Base-by-base conservation (phyloP, 371 early-diverging fungal genomes). In the Fennellomyces sp. region DNA sequence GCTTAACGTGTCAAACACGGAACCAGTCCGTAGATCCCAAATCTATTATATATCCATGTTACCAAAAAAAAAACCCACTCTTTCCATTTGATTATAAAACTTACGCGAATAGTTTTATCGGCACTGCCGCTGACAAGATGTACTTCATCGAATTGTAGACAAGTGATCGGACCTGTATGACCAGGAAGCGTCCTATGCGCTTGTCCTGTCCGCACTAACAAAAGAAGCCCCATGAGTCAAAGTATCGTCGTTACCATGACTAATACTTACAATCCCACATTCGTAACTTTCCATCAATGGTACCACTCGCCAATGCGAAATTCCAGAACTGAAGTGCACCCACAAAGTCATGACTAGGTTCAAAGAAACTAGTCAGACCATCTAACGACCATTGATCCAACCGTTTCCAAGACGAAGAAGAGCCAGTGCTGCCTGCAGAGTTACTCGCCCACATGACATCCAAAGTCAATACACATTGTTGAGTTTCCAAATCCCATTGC, bases 401-500 rank as follows among this genome's bases (percentile, higher is more conserved):
- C 15, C 55, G 27, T 19, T 30, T 39, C 48, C 39, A 30, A 60
- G 73, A 73, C 1, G 65, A 63, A 25, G 63, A 66, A 7, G 72
- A 36, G 8, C 41, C 28, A 19, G 31, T 53, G n/a, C 55, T 3
- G 45, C 51, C 45, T 13, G 58, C 27, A 49, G 61, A 61, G 7
- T 76, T 68, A 65, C 81, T 83, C 0, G 87, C 85, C 92, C 91
- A 92, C 55, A 84, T 63, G 5, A 90, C 70, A 61, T 90, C 90
- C 63, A 93, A 69, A 0, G 86, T 82, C 36, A 80, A 69, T 10
- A 88, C 80, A 70, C 83, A 81, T 57, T 80, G 73, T 30, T 91
- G 94, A 31, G 87, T 94, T 47, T 81, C 80, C 62, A 94, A 53
- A 70, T 94, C 94, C 96, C 96, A 98, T 51, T 94, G 89, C 38